Evolutionary conservation across 2,329 filamentous ascomycete species (phyloP), one percentile per base, ranked within the genome.

Genomic region (Phialocephala subalpina): DNA sequence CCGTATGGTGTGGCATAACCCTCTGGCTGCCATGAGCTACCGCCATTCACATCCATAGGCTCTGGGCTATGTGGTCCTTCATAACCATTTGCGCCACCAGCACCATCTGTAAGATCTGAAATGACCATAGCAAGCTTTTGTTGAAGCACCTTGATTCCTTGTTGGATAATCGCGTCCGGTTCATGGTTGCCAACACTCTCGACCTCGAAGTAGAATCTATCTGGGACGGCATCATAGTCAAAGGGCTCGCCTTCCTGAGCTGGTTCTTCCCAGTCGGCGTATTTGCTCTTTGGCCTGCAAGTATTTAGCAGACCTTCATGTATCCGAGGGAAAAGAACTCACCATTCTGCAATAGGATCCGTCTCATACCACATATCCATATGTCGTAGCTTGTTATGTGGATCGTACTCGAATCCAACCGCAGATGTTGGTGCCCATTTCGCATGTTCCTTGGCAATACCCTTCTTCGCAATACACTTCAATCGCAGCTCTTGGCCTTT

Each of bases 401-500:
- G 96, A 78, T 99, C 96, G 79, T 99, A 99, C 80, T 99, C 96
- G 77, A 99, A 99, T 27, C 93, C 94, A 47, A 99, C 90, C 3
- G 96, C 96, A 47, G 94, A 87, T 40, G 92, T 95, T 1, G 96
- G 94, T 75, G 93, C 92, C 96, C 96, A 99, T 80, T 99, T 99
- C 11, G 96, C 93, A 80, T 99, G 96, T 79, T 99, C 96, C 84
- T 99, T 99, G 42, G 95, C 94, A 70, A 98, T 98, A 0, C 96
- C 96, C 85, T 98, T 98, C 85, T 97, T 97, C 59, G 95, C 96
- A 71, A 97, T 92, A 77, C 95, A 98, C 68, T 88, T 92, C 76
- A 99, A 87, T 78, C 93, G 91, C 67, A 99, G 82, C 79, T 97
- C 94, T 81, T 99, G 96, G 2, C 92, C 93, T 76, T 90, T 91